Percentiles rank a stretch among this genome's conserved stretches.
Conservation (phyloP, 495 filamentous ascomycete species). For the Podospora tetraspora region DNA sequence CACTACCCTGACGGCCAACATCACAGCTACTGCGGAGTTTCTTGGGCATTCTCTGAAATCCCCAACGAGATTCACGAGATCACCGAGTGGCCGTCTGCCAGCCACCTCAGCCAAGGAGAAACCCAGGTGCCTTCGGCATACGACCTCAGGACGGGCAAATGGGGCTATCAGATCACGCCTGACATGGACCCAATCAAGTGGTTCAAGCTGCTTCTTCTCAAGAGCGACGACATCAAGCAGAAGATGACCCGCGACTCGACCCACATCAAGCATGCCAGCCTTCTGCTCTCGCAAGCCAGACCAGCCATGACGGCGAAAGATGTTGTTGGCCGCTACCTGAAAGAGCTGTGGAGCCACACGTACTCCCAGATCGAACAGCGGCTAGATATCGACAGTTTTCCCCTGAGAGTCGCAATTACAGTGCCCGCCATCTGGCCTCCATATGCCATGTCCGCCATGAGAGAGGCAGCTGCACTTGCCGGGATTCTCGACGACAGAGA, state of each 20-base stretch:
- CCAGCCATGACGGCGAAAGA: neutral
- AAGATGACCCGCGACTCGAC: conserved; percentile 7
- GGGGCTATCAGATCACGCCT: conserved; percentile 23
- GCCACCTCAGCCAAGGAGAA: conserved; percentile 11
- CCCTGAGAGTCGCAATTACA: conserved; percentile 25
- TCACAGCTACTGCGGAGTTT: conserved; percentile 23
- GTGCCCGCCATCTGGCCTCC: conserved; percentile 30
- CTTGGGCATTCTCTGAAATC: conserved; percentile 20
- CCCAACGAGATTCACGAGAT: conserved; percentile 23
- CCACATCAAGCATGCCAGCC: conserved; percentile 6
- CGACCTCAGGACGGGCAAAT: conserved; percentile 16
- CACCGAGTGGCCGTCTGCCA: conserved; percentile 19
- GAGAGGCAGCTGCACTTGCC: conserved; percentile 17
- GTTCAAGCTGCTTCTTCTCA: conserved; percentile 31
- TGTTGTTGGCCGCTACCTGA: conserved; percentile 18
- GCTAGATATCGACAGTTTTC: conserved; percentile 20
- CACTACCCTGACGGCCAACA: neutral
- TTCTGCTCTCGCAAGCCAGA: neutral
- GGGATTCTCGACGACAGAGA: conserved; percentile 17
- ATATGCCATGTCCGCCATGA: conserved; percentile 23
- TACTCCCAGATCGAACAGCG: conserved; percentile 17
- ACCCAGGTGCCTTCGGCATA: conserved; percentile 23
- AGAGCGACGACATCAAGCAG: conserved; percentile 16
- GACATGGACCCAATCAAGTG: conserved; percentile 23
- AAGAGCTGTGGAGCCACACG: conserved; percentile 21